Percentiles rank a stretch among this genome's conserved stretches.
Evolutionary conservation across 257 asterid genomes (phyloP).

Genomic region (Scutellaria baicalensis): DNA sequence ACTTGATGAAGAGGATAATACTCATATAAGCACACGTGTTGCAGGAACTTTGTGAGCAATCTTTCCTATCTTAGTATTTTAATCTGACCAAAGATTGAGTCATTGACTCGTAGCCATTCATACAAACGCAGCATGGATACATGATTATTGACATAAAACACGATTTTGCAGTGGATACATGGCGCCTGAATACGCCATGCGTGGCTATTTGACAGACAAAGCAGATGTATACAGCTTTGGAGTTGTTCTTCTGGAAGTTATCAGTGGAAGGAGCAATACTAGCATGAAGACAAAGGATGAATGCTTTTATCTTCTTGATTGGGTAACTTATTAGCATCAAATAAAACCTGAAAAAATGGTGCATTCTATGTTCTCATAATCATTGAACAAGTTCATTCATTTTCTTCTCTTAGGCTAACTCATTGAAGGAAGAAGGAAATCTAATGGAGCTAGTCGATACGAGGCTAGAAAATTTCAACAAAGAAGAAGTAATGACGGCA

Average conservation of each 20-base stretch:
- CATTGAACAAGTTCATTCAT: neutral
- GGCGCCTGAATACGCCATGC: slow-evolving; percentile 64
- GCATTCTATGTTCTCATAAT: neutral
- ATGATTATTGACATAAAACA: neutral
- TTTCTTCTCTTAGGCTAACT: slow-evolving; percentile 31
- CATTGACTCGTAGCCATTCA: too few species aligned
- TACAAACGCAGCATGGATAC: too few species aligned
- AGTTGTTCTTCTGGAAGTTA: slow-evolving; percentile 38
- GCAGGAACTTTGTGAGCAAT: slow-evolving; percentile 56
- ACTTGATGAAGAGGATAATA: slow-evolving; percentile 52
- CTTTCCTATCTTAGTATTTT: neutral
- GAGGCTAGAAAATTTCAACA: slow-evolving; percentile 31
- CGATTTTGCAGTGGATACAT: slow-evolving; percentile 36
- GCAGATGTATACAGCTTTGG: slow-evolving; percentile 64
- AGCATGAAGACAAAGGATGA: slow-evolving; percentile 26
- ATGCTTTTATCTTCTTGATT: slow-evolving; percentile 40
- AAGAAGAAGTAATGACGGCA: slow-evolving; percentile 28
- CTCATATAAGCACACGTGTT: slow-evolving; percentile 55
- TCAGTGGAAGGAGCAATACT: slow-evolving; percentile 43
- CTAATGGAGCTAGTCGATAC: slow-evolving; percentile 50
- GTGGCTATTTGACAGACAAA: slow-evolving; percentile 53
- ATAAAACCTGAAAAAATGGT: neutral
- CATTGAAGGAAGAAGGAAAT: slow-evolving; percentile 33
- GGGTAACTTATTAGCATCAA: slow-evolving; percentile 24
- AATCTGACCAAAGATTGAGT: too few species aligned